Conservation (phyloP, 139 green algal species). For the Pleodorina starrii region DNA sequence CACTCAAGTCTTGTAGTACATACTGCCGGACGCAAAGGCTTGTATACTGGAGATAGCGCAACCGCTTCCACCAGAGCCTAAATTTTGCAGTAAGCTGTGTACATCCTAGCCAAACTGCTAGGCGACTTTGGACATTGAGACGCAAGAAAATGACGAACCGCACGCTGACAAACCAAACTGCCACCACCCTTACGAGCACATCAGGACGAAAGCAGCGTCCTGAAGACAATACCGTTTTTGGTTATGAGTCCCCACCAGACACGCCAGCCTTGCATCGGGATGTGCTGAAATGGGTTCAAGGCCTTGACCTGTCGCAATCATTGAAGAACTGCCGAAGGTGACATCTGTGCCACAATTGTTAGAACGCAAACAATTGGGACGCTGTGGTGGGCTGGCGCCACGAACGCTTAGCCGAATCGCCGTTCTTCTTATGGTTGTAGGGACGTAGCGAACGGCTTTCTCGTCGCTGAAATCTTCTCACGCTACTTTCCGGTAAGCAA, state of each 20-base stretch:
- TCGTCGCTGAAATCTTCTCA: slow-evolving; percentile 71
- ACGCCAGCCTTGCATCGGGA: slow-evolving; percentile 57
- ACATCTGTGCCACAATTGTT: too few relatives aligned
- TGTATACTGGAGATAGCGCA: neutral
- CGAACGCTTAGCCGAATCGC: too few relatives aligned
- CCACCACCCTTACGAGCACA: slow-evolving; percentile 9
- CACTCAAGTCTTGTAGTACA: neutral
- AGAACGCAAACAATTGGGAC: too few relatives aligned
- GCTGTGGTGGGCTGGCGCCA: too few relatives aligned
- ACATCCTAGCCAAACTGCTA: too few relatives aligned
- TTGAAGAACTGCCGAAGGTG: slow-evolving; percentile 68
- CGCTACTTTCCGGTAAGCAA: slow-evolving; percentile 71
- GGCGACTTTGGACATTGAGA: too few relatives aligned
- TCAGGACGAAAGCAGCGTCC: neutral
- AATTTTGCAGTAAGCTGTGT: too few relatives aligned
- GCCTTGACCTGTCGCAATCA: slow-evolving; percentile 65
- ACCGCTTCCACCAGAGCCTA: too few relatives aligned
- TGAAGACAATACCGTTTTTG: slow-evolving; percentile 65
- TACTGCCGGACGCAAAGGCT: neutral
- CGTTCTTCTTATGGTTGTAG: slow-evolving; percentile 19
- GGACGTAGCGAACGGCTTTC: slow-evolving; percentile 73
- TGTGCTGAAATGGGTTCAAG: slow-evolving; percentile 74
- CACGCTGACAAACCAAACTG: slow-evolving; percentile 12
- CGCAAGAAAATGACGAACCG: slow-evolving; percentile 29
- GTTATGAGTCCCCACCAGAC: slow-evolving; percentile 67